These are phyloP conservation scores for Forsythia suspensa DNA, from an alignment of 257 asterid genomes.

Conservation along the genomic window DNA sequence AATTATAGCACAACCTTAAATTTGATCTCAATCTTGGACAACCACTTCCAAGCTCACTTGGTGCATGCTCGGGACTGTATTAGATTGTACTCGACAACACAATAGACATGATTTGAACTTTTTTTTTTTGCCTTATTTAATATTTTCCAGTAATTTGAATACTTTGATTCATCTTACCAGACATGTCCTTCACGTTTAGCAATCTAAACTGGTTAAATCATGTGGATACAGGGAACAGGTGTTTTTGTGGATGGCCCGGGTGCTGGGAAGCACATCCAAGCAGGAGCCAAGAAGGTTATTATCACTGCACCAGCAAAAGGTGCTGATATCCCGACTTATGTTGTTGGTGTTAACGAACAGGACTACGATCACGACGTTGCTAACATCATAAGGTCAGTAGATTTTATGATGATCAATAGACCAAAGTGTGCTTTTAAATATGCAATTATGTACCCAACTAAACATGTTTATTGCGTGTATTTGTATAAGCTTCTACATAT, in stretches of 20 bases:
- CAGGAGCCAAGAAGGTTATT: slow-evolving; percentile 94
- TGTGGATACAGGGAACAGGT: slow-evolving; percentile 72
- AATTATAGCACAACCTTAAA: background rate
- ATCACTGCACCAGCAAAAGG: slow-evolving; percentile 98
- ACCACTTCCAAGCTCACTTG: background rate
- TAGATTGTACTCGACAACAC: background rate
- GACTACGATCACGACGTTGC: slow-evolving; percentile 78
- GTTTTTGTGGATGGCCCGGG: slow-evolving; percentile 97
- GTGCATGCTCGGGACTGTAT: background rate
- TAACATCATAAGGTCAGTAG: slow-evolving; percentile 68
- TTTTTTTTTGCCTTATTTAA: no score
- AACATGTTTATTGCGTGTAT: background rate
- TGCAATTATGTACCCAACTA: background rate
- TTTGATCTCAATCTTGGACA: background rate
- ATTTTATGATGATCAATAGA: background rate
- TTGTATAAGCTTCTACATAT: background rate
- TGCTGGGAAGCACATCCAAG: slow-evolving; percentile 97
- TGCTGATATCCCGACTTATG: slow-evolving; percentile 92
- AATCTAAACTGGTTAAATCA: background rate
- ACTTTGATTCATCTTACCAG: background rate
- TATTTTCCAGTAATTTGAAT: background rate
- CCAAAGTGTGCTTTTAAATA: background rate
- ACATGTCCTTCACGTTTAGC: background rate
- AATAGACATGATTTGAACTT: background rate
- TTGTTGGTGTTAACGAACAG: slow-evolving; percentile 82